Base-by-base conservation (phyloP, 495 filamentous ascomycete species). In the Bombardia bombarda region DNA sequence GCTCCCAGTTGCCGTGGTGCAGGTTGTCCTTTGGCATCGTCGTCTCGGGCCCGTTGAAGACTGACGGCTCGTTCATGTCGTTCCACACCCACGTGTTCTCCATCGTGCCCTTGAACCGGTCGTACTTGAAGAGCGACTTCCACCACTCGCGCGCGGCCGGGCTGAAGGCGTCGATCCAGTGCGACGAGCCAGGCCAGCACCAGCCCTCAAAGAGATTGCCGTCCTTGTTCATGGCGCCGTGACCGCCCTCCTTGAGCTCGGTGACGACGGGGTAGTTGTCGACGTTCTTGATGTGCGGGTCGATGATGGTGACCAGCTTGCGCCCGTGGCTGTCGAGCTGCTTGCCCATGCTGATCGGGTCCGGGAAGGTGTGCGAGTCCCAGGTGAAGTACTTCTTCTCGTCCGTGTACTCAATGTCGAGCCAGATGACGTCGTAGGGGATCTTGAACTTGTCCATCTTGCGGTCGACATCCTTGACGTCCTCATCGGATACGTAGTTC, bases 61-160 rank as follows among this genome's bases (percentile, higher is more conserved):
- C 92, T 0, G 92, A 96, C 0, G 92, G 92, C 66, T 98, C 92
- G 54, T 96, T 98, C 92, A 98, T 98, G 58, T 98, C 92, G 62
- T 98, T 98, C 92, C 92, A 98, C 57, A 97, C 82, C 68, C 87
- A 95, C 3, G 83, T 77, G 57, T 95, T 97, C 28, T 80, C 64
- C 52, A 81, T 72, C 3, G 87, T 82, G 36, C 86, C 87, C 58
- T 85, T 84, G 72, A 93, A 96, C 32, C 63, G 74, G 56, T 87
- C 80, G 54, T 88, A 95, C 49, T 84, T 83, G 74, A 93, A 95
- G 7, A 96, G 77, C 10, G 70, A 62, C 32, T 74, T 78, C 92
- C 92, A 98, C 93, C 93, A 98, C 37, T 80, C 75, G 37, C 79
- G 74, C 20, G 87, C 84, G 2, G 79, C 82, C 19, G 90, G 88